These are phyloP conservation scores for Spatholobus suberectus DNA, from an alignment of 306 rosid genomes.

Conservation along the genomic window DNA sequence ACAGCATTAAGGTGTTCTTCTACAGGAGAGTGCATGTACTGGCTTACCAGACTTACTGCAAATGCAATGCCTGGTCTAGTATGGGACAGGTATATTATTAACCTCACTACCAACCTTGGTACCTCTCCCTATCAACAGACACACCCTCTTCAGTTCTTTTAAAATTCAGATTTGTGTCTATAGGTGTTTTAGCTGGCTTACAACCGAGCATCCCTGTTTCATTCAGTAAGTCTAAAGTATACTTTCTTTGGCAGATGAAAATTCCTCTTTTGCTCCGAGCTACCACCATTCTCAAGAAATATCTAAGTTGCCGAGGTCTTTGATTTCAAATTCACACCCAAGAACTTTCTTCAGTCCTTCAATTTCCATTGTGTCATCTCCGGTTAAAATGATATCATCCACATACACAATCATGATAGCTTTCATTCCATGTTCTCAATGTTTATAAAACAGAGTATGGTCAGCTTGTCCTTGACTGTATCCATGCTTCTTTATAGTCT, in stretches of 20 bases:
- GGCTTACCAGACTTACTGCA: neutral
- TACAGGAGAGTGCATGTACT: neutral
- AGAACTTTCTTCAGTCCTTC: no score
- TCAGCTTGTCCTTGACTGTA: no score
- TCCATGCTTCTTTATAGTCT: no score
- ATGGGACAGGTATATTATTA: neutral
- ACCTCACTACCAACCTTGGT: neutral
- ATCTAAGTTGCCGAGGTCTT: neutral
- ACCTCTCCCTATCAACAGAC: neutral
- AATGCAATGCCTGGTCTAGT: neutral
- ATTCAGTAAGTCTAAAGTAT: neutral
- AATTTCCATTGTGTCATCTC: no score
- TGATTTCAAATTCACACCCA: no score
- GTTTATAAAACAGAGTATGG: no score
- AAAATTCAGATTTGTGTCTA: no score
- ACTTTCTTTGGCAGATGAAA: neutral
- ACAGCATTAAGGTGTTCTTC: neutral
- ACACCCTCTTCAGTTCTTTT: neutral
- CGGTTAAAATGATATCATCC: no score
- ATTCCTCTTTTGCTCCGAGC: neutral
- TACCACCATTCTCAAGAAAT: neutral
- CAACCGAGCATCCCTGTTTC: neutral
- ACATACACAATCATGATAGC: no score
- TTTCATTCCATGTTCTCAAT: no score
- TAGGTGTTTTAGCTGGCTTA: no score